Evolutionary conservation across 2,329 filamentous ascomycete species (phyloP), one percentile per base, ranked within the genome.

Genomic region (Fusarium vanettenii): DNA sequence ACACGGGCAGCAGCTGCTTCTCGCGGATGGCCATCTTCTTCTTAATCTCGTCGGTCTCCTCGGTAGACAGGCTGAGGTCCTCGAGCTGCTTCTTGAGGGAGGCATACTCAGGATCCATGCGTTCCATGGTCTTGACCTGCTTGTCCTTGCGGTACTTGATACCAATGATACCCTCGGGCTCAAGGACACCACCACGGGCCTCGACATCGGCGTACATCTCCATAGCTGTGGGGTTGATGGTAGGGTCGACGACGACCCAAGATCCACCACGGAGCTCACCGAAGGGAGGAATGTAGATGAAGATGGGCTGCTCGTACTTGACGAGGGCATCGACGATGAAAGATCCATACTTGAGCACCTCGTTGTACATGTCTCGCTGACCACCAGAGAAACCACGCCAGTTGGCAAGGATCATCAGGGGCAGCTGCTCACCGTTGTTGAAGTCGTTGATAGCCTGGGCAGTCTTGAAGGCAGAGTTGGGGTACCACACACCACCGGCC

Each of bases 301-400:
- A 99, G 85, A 99, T 92, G 65, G 97, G 97, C 88, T 99, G 97
- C 89, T 99, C 94, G 82, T 95, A 99, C 87, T 98, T 97, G 89
- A 98, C 95, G 57, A 99, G 92, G 65, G 96, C 96, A 81, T 99
- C 97, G 78, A 99, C 97, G 81, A 99, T 99, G 90, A 97, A 98
- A 20, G 96, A 98, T 82, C 97, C 97, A 81, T 99, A 99, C 89
- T 99, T 99, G 85, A 99, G 92, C 18, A 99, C 97, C 87, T 99
- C 97, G 87, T 98, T 98, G 92, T 97, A 99, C 97, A 99, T 99
- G 86, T 99, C 97, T 79, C 96, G 95, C 87, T 99, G 97, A 76
- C 97, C 97, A 88, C 97, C 97, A 78, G 97, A 99, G 94, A 99
- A 99, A 88, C 97, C 97, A 92, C 97, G 93, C 97, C 97, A 99